A percentile compares a stretch with the other conserved stretches of the same genome.
These are phyloP conservation scores for Lipomyces orientalis DNA, from an alignment of 805 yeast species.

Conservation along the genomic window DNA sequence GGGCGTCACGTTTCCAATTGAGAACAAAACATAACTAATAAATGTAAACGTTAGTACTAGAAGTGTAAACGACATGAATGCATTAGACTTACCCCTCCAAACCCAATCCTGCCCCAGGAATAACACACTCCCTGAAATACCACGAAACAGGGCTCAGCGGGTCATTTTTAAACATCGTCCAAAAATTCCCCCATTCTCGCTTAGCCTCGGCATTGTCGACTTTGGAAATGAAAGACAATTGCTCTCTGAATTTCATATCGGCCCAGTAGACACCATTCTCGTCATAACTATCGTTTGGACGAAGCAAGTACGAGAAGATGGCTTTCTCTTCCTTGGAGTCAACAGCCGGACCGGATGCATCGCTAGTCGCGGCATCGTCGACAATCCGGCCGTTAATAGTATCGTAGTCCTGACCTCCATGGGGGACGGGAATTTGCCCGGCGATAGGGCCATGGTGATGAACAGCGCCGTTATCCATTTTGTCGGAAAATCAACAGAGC, in stretches of 20 bases:
- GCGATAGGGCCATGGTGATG: conserved; percentile 46
- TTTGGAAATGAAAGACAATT: conserved; percentile 40
- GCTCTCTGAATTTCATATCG: conserved; percentile 44
- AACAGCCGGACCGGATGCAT: conserved; percentile 33
- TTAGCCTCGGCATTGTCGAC: conserved; percentile 43
- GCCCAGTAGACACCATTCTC: conserved; percentile 50
- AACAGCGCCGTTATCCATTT: background rate
- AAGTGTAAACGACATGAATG: background rate
- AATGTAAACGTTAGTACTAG: background rate
- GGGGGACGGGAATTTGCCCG: conserved; percentile 48
- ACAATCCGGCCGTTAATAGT: conserved; percentile 46
- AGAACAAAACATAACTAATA: background rate
- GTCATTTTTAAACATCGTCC: conserved; percentile 43
- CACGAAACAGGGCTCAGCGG: conserved; percentile 47
- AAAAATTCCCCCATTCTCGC: conserved; percentile 40
- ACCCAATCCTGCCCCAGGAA: background rate
- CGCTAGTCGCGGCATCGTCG: conserved; percentile 34
- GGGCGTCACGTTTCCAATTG: background rate
- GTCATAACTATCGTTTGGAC: conserved; percentile 46
- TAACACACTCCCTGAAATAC: conserved; percentile 16
- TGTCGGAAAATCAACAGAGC: background rate
- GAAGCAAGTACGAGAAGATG: conserved; percentile 44
- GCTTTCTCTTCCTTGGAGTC: conserved; percentile 45
- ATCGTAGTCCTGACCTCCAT: conserved; percentile 49
- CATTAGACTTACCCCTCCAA: background rate